Evolutionary conservation across 2,329 filamentous ascomycete species (phyloP), one percentile per base, ranked within the genome.

Genomic region (Epichloe brachyelytri): DNA sequence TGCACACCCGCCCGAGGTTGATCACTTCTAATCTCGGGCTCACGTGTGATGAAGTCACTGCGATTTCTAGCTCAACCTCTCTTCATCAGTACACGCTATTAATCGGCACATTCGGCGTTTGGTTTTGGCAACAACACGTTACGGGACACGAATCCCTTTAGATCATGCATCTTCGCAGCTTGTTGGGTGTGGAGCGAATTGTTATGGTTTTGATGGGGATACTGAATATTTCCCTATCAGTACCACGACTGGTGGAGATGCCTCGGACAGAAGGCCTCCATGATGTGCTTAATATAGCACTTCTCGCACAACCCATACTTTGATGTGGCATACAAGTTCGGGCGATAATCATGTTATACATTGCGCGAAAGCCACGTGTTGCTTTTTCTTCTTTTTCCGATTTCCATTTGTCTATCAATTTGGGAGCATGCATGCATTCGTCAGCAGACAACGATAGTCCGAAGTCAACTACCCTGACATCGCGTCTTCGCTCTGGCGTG

Each of bases 71-170:
- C 15, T 39, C 10, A 17, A 17, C 10, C 15, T 30, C 15, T 15
- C 22, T 30, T 47, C 45, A 26, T 47, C 45, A 53, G 50, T 62
- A 65, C 51, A 66, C 51, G 60, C 58, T 34, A 58, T 62, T 66
- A 66, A 67, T 67, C 61, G 58, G 61, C 57, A 60, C 55, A 55
- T 55, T 53, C 39, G 65, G 64, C 63, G 63, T 63, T 60, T 51
- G 50, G 51, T 49, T 49, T 45, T 58, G 20, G 17, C 22, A 44
- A 40, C 46, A 43, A 22, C 19, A 47, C 36, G 37, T 30, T 37
- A 46, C 14, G 36, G 50, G 36, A 40, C 3, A 34, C 14, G 46
- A 45, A 17, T 37, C 46, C 46, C 26, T 7, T 34, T 51, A 46
- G 51, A 49, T 26, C 19, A 46, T 26, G 39, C 37, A 30, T 34